These are phyloP conservation scores for Aegilops speltoides DNA, from an alignment of 176 grass and related monocot species.

Conservation along the genomic window DNA sequence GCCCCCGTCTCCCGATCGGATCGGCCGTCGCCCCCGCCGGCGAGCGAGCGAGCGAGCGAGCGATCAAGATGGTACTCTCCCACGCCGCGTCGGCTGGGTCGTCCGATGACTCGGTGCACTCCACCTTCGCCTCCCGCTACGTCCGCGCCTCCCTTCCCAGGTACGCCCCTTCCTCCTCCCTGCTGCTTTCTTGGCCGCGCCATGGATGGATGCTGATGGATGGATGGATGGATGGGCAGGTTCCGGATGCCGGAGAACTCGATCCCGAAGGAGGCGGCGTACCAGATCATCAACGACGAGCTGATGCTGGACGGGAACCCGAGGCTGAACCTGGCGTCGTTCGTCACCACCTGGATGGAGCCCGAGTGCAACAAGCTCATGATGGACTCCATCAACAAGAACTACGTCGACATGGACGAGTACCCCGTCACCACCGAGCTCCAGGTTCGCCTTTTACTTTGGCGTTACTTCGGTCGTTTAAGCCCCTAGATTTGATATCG, in stretches of 20 bases:
- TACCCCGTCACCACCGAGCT: constrained; percentile 98
- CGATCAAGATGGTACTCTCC: constrained; percentile 59
- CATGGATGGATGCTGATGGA: not conserved
- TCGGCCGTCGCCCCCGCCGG: constrained; percentile 8
- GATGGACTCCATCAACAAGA: constrained; percentile 79
- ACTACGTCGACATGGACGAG: constrained; percentile 99
- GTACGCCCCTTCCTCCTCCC: not conserved
- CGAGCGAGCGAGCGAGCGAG: not conserved
- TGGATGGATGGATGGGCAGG: too few relatives aligned
- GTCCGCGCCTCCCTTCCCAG: constrained; percentile 72
- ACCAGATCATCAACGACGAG: constrained; percentile 97
- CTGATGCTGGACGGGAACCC: constrained; percentile 96
- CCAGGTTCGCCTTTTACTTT: constrained; percentile 26
- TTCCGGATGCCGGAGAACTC: constrained; percentile 65
- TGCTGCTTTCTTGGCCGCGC: too few relatives aligned
- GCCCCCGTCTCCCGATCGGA: not conserved
- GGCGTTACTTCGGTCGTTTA: too few relatives aligned
- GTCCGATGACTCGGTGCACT: constrained; percentile 65
- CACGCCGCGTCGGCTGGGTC: constrained; percentile 26
- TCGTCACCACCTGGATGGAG: constrained; percentile 99
- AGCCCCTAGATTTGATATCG: not conserved
- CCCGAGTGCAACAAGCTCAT: constrained; percentile 96
- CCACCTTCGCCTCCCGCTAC: constrained; percentile 85
- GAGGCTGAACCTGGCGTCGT: constrained; percentile 82
- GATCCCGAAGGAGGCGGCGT: constrained; percentile 85